Conservation (phyloP, 371 early-diverging fungal genomes). For the Coemansia sp. region DNA sequence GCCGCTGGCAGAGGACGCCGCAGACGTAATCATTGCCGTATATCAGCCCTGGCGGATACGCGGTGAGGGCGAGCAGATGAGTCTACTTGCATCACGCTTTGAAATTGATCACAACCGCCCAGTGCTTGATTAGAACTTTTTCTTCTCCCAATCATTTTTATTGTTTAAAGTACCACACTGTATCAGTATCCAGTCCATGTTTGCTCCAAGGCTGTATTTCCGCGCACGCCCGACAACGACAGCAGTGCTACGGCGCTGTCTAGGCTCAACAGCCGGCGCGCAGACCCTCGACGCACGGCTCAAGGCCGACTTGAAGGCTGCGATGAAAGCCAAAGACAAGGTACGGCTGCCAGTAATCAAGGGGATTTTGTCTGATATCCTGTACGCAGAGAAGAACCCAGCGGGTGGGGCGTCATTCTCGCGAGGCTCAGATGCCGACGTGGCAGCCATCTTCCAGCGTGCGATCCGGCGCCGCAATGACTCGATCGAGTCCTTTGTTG, state of each 20-base stretch:
- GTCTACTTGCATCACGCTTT: slow-evolving; percentile 37
- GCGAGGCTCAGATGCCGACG: slow-evolving; percentile 45
- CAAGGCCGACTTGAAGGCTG: slow-evolving; percentile 65
- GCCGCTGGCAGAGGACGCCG: not conserved
- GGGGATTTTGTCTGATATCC: slow-evolving; percentile 64
- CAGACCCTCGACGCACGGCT: slow-evolving; percentile 29
- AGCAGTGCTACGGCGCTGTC: not conserved
- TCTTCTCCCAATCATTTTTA: not conserved
- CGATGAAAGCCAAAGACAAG: slow-evolving; percentile 72
- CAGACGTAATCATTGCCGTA: slow-evolving; percentile 7
- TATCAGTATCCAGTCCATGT: not conserved
- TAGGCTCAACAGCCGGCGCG: slow-evolving; percentile 1
- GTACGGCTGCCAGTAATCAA: slow-evolving; percentile 67
- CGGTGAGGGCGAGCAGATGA: slow-evolving; percentile 11
- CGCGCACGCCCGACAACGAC: not conserved
- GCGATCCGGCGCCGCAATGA: slow-evolving; percentile 74
- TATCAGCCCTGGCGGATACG: slow-evolving; percentile 35
- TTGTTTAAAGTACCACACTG: not conserved
- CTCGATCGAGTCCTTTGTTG: slow-evolving; percentile 60
- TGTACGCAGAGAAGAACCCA: slow-evolving; percentile 64
- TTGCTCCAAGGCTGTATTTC: not conserved
- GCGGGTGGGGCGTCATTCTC: slow-evolving; percentile 17
- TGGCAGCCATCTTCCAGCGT: slow-evolving; percentile 62
- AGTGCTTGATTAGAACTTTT: not conserved
- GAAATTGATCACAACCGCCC: not conserved